Base-by-base conservation (phyloP, 352 stramenopile species). In the Phytopythium boreale region DNA sequence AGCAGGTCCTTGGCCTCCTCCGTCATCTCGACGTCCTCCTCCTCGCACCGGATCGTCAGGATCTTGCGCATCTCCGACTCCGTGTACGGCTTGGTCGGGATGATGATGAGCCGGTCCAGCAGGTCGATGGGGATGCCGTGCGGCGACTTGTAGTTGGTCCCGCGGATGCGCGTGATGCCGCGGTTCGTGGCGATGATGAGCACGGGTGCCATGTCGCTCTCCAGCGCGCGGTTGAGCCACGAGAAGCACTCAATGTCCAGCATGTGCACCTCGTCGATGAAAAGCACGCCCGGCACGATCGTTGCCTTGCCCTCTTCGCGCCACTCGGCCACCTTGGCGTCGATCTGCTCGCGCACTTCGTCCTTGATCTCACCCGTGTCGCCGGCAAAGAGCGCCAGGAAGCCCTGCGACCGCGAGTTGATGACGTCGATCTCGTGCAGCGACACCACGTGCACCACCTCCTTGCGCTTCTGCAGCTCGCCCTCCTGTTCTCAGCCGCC, bases 211-310 rank as follows among this genome's bases (percentile, higher is more conserved):
- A 99, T 92, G 68, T 98, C 89, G 39, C 88, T 98, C 78, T 99
- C 98, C 20, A 99, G 79, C 0, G 97, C 97, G 41, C 97, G 84
- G 80, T 99, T 99, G 47, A 99, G 90, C 90, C 97, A 99, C 56
- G 96, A 99, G 75, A 99, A 99, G 76, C 97, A 99, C 79, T 99
- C 98, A 67, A 99, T 99, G 78, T 99, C 98, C 26, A 99, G 84
- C 98, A 99, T 99, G 81, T 99, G 98, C 49, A 97, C 91, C 76
- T 99, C 98, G 71, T 99, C 98, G 70, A 99, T 99, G 76, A 99
- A 99, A 11, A 99, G 77, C 47, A 99, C 98, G 7, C 98, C 98
- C 0, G 97, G 97, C 20, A 99, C 96, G 61, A 99, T 98, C 20
- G 96, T 99, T 20, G 97, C 98, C 70, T 98, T 98, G 65, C 95